These are phyloP conservation scores for Trypanosoma avium DNA, from an alignment of 208 protist species.

Conservation along the genomic window DNA sequence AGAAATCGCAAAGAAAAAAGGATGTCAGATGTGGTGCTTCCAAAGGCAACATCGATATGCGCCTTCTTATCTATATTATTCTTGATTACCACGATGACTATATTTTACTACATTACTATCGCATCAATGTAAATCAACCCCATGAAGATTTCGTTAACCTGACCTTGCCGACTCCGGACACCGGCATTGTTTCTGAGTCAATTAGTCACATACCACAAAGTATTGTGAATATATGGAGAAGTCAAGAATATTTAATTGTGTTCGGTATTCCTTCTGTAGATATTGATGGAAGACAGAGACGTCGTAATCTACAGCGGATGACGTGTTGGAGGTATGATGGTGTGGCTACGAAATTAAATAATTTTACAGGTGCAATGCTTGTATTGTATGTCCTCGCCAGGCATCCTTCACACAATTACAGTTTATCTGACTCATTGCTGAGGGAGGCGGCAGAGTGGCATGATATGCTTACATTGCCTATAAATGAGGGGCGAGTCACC, in stretches of 20 bases:
- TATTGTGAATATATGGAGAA: not conserved
- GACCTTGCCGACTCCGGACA: not conserved
- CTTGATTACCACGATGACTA: too few relatives aligned
- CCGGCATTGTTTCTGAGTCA: not conserved
- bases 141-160: not conserved
- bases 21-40: too few relatives aligned
- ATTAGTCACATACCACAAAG: slow-evolving; percentile 4
- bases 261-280: slow-evolving; percentile 50
- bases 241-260: slow-evolving; percentile 27
- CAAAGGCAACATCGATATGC: too few relatives aligned
- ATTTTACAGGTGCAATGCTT: slow-evolving; percentile 29
- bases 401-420: slow-evolving; percentile 7
- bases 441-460: slow-evolving; percentile 38
- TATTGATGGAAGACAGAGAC: slow-evolving; percentile 13
- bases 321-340: slow-evolving; percentile 43
- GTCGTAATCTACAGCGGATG: slow-evolving; percentile 38
- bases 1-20: too few relatives aligned
- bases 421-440: slow-evolving; percentile 27
- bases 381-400: slow-evolving; percentile 18
- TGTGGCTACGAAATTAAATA: slow-evolving; percentile 33
- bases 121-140: not conserved
- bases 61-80: too few relatives aligned
- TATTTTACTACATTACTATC: not conserved
- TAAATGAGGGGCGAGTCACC: slow-evolving; percentile 27
- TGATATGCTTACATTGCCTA: slow-evolving; percentile 33